These are phyloP conservation scores for Leccinum rimulosum DNA, from an alignment of 768 basidiomycete species.

Conservation along the genomic window DNA sequence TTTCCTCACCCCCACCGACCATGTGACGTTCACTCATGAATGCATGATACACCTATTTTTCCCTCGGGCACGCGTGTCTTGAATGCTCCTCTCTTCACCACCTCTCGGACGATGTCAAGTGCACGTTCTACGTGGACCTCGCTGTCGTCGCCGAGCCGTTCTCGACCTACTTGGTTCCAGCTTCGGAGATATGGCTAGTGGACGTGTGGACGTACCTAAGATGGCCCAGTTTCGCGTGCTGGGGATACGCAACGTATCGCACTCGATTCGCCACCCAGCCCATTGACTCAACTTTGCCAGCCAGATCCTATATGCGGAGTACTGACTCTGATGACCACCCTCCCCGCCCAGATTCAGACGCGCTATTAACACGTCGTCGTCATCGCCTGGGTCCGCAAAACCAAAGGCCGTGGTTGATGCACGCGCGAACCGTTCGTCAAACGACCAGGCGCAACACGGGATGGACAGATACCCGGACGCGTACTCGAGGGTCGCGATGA, in stretches of 20 bases:
- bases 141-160: constrained; percentile 19
- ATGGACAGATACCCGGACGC: constrained; percentile 77
- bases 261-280: constrained; percentile 87
- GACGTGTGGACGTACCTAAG: constrained; percentile 54
- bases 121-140: constrained; percentile 37
- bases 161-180: constrained; percentile 21
- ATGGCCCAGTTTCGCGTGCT: constrained; percentile 94
- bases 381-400: constrained; percentile 22
- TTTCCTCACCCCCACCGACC: neutral
- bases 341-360: constrained; percentile 61
- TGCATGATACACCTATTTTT: constrained; percentile 36
- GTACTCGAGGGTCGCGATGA: constrained; percentile 61
- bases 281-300: constrained; percentile 66
- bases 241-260: constrained; percentile 84
- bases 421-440: constrained; percentile 67
- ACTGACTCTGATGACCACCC: constrained; percentile 62
- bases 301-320: constrained; percentile 86
- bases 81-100: constrained; percentile 65
- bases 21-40: neutral
- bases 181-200: neutral
- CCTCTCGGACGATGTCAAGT: constrained; percentile 50
- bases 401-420: constrained; percentile 31
- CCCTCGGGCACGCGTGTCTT: constrained; percentile 72
- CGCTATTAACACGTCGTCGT: constrained; percentile 34
- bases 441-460: constrained; percentile 87